Evolutionary conservation across 192 early-diverging fungal species (phyloP).

Genomic region (Podila minutissima): DNA sequence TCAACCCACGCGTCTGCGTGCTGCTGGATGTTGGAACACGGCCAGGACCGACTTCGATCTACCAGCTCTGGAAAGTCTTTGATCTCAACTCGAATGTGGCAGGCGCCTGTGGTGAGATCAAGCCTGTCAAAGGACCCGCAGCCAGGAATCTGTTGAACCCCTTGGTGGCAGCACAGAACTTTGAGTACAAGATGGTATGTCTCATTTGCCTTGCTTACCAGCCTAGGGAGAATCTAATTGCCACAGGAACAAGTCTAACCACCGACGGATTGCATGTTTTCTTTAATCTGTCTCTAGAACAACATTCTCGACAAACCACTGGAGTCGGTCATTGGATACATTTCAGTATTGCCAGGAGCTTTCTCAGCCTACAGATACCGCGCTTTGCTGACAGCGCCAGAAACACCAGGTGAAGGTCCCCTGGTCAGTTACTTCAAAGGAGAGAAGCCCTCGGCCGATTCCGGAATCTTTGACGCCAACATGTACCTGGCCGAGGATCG

Average conservation of each 20-base stretch:
- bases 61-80: slow-evolving; percentile 71
- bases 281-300: slow-evolving; percentile 22
- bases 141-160: slow-evolving; percentile 73
- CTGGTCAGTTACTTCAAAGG: slow-evolving; percentile 77
- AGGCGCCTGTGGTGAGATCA: slow-evolving; percentile 87
- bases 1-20: slow-evolving; percentile 75
- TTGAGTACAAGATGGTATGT: slow-evolving; percentile 79
- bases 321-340: slow-evolving; percentile 80
- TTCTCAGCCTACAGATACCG: slow-evolving; percentile 81
- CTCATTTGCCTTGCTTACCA: neutral
- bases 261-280: neutral
- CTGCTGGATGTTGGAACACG: slow-evolving; percentile 81
- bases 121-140: slow-evolving; percentile 57
- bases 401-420: slow-evolving; percentile 64
- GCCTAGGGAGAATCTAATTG: neutral
- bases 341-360: slow-evolving; percentile 84
- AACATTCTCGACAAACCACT: slow-evolving; percentile 85
- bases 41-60: slow-evolving; percentile 64
- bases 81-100: slow-evolving; percentile 73
- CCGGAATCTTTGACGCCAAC: slow-evolving; percentile 60
- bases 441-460: slow-evolving; percentile 59
- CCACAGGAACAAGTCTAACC: neutral
- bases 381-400: slow-evolving; percentile 66
- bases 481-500: slow-evolving; percentile 82
- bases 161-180: slow-evolving; percentile 81